These are phyloP conservation scores for Saccharomyces hybrid DNA, from an alignment of 1,139 yeast genomes.

Conservation along the genomic window DNA sequence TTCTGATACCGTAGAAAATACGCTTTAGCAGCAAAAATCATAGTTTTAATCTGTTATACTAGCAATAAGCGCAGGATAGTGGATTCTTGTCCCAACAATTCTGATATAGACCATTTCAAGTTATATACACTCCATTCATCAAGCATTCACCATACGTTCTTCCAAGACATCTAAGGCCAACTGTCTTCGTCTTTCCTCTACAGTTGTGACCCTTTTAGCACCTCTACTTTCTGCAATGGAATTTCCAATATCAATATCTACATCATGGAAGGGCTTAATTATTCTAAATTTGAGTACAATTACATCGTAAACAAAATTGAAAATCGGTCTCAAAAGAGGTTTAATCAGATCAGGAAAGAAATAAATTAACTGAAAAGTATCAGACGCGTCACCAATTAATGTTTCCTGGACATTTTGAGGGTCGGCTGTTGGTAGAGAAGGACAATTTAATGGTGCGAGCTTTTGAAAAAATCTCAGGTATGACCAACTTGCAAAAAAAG, in stretches of 20 bases:
- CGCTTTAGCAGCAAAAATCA: too few relatives aligned
- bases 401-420: slow-evolving; percentile 12
- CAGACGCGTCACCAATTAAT: slow-evolving; percentile 74
- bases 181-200: slow-evolving; percentile 75
- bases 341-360: slow-evolving; percentile 63
- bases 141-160: slow-evolving; percentile 44
- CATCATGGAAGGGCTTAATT: slow-evolving; percentile 61
- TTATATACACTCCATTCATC: neutral
- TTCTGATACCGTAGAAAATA: too few relatives aligned
- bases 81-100: too few relatives aligned
- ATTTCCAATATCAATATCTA: slow-evolving; percentile 67
- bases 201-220: slow-evolving; percentile 31
- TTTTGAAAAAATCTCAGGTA: slow-evolving; percentile 70
- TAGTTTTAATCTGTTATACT: too few relatives aligned
- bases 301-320: slow-evolving; percentile 47
- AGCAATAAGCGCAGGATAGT: too few relatives aligned
- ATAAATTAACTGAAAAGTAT: slow-evolving; percentile 74
- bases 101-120: neutral
- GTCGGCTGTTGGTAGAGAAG: slow-evolving; percentile 25
- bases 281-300: slow-evolving; percentile 47
- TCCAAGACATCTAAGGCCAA: slow-evolving; percentile 78
- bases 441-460: slow-evolving; percentile 8
- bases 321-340: slow-evolving; percentile 48
- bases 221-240: slow-evolving; percentile 52
- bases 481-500: slow-evolving; percentile 63